A percentile compares a stretch with the other conserved stretches of the same genome.
Evolutionary conservation across 768 basidiomycete genomes (phyloP).

Genomic region (Mycena filopes): DNA sequence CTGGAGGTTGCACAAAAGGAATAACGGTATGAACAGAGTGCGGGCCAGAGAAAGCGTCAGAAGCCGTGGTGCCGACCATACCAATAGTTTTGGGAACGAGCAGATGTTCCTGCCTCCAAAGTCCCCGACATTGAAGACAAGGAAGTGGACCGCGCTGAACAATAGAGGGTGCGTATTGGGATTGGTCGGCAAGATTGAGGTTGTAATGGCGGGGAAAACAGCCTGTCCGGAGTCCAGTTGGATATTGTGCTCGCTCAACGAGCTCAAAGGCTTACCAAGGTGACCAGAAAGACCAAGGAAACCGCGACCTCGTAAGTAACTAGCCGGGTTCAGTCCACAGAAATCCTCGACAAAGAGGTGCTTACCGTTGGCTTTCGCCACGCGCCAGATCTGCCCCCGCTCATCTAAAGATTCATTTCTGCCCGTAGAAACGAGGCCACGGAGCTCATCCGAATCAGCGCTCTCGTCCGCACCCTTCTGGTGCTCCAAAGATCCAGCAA

Average conservation of each 20-base stretch:
- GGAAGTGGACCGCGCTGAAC: conserved; percentile 82
- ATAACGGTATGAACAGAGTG: conserved; percentile 85
- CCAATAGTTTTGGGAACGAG: conserved; percentile 68
- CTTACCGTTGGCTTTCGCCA: conserved; percentile 68
- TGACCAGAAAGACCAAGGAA: conserved; percentile 80
- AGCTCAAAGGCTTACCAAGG: conserved; percentile 67
- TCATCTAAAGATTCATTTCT: conserved; percentile 42
- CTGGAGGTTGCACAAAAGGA: conserved; percentile 90
- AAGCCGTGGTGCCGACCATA: conserved; percentile 77
- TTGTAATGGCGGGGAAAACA: conserved; percentile 88
- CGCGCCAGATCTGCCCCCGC: conserved; percentile 56
- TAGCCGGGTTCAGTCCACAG: neutral
- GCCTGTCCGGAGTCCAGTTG: conserved; percentile 58
- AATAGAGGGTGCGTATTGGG: conserved; percentile 79
- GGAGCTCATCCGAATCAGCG: conserved; percentile 45
- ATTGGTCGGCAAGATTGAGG: conserved; percentile 76
- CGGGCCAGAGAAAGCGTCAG: conserved; percentile 73
- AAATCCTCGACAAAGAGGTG: neutral
- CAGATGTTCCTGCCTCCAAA: conserved; percentile 76
- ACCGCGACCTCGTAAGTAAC: conserved; percentile 76
- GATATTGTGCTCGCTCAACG: neutral
- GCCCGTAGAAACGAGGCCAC: conserved; percentile 49
- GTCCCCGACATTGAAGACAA: conserved; percentile 80
- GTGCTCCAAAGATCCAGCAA: conserved; percentile 61
- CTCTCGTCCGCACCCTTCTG: conserved; percentile 32